Base-by-base conservation (phyloP, 495 filamentous ascomycete species). In the Acidiella bohemica region DNA sequence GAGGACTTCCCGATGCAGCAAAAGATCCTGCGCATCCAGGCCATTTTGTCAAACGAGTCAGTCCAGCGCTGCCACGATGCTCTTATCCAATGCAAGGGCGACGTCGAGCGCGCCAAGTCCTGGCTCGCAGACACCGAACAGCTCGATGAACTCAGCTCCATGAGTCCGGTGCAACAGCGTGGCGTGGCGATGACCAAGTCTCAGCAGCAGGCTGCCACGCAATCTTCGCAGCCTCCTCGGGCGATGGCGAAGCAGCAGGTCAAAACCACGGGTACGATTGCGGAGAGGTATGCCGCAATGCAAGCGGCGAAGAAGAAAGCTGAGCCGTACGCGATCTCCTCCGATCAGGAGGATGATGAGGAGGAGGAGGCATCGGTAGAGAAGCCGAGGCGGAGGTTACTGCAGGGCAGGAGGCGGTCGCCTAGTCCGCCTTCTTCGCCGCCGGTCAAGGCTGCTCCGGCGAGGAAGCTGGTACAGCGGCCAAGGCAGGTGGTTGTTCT, bases 91-190 rank as follows among this genome's bases (percentile, higher is more conserved):
- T 62, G 66, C 19, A 63, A 63, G 20, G 71, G 73, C 6, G 76
- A 74, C 40, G 72, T 63, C 47, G 70, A 79, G 17, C 67, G 72
- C 54, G 76, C 81, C 0, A 53, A 75, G 46, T 65, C 68, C 5
- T 53, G 46, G 36, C 49, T 43, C 22, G 46, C 33, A n/a, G 48
- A 53, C 23, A 21, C 21, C 20, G 53, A 47, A 10, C 57, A 45
- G 5, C 22, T 61, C 42, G 59, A 71, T 30, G 54, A 59, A n/a
- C 39, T 54, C 4, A 31, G 21, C 8, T 23, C 14, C 2, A 39
- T 29, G 27, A 63, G 41, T 12, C 59, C 59, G 35, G 35, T 46
- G 4, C 30, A 27, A 3, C 30, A 32, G 18, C 41, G 42, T 14
- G 48, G 48, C 30, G 44, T 51, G 13, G 48, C 48, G 1, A 42